Evolutionary conservation across 192 early-diverging fungal genomes (phyloP), one percentile per base, ranked within the genome.

Genomic region (Coemansia sp.): DNA sequence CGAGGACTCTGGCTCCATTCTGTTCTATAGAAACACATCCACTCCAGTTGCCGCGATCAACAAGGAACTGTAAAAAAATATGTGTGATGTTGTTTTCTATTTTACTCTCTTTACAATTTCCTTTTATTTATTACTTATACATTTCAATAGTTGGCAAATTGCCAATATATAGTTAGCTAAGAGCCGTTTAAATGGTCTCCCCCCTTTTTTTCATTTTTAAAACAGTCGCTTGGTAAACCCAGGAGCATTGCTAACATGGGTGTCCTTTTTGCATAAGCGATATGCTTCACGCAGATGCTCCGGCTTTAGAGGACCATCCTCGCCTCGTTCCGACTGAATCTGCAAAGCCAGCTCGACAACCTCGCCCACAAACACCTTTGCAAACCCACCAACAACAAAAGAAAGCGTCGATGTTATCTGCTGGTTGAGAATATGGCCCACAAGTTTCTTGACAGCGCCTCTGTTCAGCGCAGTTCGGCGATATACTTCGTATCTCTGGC

Each of bases 301-400:
- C 6, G 95, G 95, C 32, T 83, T 73, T n/a, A 96, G 84, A 0
- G 92, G 66, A 2, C 94, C 92, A 3, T 74, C 75, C 51, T 95
- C 87, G 15, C 89, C 90, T 83, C 90, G 89, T 18, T 94, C 93
- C n/a, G 84, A 75, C 89, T 92, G 91, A 6, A 96, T 83, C 69
- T 93, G 87, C 8, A 90, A 79, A 0, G 94, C 94, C 61, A 85
- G 84, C 74, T 97, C 95, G 15, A 93, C 86, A 65, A 97, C 91
- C 73, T 96, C 92, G 28, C 94, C 95, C 4, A 97, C 89, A 86
- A 93, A 97, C 6, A 97, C 89, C 65, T 97, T 97, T 18, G 89
- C 85, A 58, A 93, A 94, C n/a, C 95, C 94, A 51, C 92, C 92
- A 1, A 95, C 87, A 5, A 95, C 91, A 80, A 95, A 90, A 0